Evolutionary conservation across 495 filamentous ascomycete species (phyloP).

Genomic region (Elasticomyces elasticus): DNA sequence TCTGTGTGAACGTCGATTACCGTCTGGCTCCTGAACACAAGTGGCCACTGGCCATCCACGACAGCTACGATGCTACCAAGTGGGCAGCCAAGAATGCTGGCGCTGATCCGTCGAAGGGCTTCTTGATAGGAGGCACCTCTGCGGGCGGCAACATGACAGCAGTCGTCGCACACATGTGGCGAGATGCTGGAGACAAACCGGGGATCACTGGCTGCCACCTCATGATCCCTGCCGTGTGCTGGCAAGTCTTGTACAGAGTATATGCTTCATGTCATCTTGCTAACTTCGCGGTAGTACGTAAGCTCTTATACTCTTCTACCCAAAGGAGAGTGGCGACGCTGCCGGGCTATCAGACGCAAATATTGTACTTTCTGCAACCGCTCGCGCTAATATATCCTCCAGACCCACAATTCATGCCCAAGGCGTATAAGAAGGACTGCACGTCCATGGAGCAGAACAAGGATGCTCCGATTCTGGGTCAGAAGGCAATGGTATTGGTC

Average conservation of each 20-base stretch:
- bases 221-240: conserved; percentile 30
- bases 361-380: too few relatives aligned
- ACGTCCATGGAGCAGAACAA: conserved; percentile 36
- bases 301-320: too few relatives aligned
- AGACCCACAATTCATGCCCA: too few relatives aligned
- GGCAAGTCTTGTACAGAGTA: too few relatives aligned
- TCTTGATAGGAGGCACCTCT: conserved; percentile 42
- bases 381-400: too few relatives aligned
- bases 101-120: conserved; percentile 36
- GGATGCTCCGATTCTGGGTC: conserved; percentile 20
- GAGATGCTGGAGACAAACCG: conserved; percentile 37
- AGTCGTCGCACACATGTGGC: conserved; percentile 33
- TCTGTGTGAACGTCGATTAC: conserved; percentile 39
- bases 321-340: too few relatives aligned
- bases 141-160: conserved; percentile 41
- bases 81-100: conserved; percentile 38
- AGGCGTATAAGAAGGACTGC: conserved; percentile 29
- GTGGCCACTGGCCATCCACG: conserved; percentile 40
- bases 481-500: too few relatives aligned
- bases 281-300: too few relatives aligned
- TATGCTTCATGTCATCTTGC: too few relatives aligned
- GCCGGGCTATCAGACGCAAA: too few relatives aligned
- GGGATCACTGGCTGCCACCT: conserved; percentile 39
- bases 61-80: conserved; percentile 42
- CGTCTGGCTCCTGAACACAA: conserved; percentile 38